phyloP scores from a whole-genome alignment of 257 asterid species.

The Primulina eburnea region DNA sequence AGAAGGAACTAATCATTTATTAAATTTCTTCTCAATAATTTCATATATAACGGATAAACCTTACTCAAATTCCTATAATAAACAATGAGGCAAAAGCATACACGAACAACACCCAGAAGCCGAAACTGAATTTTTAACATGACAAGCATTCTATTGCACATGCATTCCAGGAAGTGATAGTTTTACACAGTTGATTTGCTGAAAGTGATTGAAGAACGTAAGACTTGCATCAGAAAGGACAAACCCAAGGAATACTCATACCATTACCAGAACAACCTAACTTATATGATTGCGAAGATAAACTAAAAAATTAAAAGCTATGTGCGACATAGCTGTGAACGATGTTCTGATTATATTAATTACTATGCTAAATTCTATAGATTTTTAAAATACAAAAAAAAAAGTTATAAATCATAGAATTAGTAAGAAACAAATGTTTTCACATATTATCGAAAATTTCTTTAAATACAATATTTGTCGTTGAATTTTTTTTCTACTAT shows the following conservation, averaged over 20 bases:
- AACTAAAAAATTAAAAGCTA: neutral
- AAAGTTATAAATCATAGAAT: too few species aligned
- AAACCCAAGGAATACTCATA: neutral
- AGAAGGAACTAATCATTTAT: conserved; percentile 4
- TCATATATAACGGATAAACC: conserved; percentile 7
- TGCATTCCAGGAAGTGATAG: neutral
- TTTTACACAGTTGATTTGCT: neutral
- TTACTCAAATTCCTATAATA: neutral
- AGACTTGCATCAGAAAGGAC: neutral
- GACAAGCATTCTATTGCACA: conserved; percentile 16
- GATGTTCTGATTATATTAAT: too few species aligned
- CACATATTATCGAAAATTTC: too few species aligned
- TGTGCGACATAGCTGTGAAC: neutral
- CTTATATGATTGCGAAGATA: neutral
- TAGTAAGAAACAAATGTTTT: too few species aligned
- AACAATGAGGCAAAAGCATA: neutral
- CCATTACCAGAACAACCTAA: conserved; percentile 3
- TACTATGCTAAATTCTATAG: too few species aligned
- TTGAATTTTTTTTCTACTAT: too few species aligned
- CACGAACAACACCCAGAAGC: conserved; percentile 13
- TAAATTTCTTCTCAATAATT: neutral
- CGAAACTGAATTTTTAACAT: conserved; percentile 13
- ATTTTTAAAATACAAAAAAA: too few species aligned
- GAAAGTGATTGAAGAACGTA: neutral
- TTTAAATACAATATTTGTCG: too few species aligned